Conservation (phyloP, 2,329 filamentous ascomycete species). For the Alternaria gaisen region DNA sequence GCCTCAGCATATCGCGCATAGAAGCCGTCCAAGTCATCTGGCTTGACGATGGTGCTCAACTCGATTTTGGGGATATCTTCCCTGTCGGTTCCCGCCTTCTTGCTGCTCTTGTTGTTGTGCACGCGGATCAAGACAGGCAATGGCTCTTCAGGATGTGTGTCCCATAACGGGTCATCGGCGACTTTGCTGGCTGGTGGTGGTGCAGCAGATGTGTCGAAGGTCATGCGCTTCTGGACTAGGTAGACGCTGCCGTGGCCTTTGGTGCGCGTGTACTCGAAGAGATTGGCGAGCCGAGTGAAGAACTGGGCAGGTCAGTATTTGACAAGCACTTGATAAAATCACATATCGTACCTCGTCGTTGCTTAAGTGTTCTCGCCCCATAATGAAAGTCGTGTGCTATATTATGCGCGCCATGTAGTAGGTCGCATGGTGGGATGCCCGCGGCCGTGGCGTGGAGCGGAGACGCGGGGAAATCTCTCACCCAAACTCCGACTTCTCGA, state of each 20-base stretch:
- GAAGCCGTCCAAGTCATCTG: conserved; percentile 79
- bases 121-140: conserved; percentile 83
- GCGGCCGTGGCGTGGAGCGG: conserved; percentile 29
- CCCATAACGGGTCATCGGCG: conserved; percentile 65
- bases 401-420: conserved; percentile 30
- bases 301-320: conserved; percentile 63
- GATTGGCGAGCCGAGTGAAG: conserved; percentile 72
- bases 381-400: conserved; percentile 43
- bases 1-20: conserved; percentile 87
- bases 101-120: conserved; percentile 74
- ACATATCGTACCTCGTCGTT: conserved; percentile 67
- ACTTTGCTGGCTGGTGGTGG: conserved; percentile 49
- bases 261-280: conserved; percentile 72
- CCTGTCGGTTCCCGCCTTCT: conserved; percentile 53
- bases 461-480: conserved; percentile 30
- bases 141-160: conserved; percentile 66
- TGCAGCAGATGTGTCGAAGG: conserved; percentile 54
- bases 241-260: conserved; percentile 78
- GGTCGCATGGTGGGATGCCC: conserved; percentile 30
- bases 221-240: conserved; percentile 76
- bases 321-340: too few relatives aligned
- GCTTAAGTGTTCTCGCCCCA: conserved; percentile 63
- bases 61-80: conserved; percentile 70
- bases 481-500: conserved; percentile 37
- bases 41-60: conserved; percentile 82